Percentiles rank a stretch among this genome's conserved stretches.
Evolutionary conservation across 192 early-diverging fungal genomes (phyloP).

Genomic region (Coemansia sp.): DNA sequence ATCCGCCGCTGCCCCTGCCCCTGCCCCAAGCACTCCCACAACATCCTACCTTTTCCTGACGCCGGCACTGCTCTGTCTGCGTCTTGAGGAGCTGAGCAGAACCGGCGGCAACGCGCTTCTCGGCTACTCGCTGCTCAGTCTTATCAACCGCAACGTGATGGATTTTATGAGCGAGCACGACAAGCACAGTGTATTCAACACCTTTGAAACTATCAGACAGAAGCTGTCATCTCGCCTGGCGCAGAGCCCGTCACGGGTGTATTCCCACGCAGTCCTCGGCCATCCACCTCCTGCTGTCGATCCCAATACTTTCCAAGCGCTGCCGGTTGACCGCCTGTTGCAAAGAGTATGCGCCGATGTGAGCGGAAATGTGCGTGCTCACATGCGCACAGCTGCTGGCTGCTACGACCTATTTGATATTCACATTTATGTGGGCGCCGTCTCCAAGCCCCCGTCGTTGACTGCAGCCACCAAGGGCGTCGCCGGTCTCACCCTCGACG

Average conservation of each 20-base stretch:
- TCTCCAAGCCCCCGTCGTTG: conserved; percentile 11
- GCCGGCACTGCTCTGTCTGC: conserved; percentile 34
- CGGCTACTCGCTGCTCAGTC: conserved; percentile 44
- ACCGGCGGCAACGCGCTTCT: conserved; percentile 17
- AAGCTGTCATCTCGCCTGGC: conserved; percentile 19
- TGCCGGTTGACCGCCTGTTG: conserved; percentile 38
- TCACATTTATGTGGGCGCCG: conserved; percentile 32
- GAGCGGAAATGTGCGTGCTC: conserved; percentile 26
- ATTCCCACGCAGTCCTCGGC: conserved; percentile 22
- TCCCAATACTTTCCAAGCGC: conserved; percentile 41
- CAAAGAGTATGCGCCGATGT: conserved; percentile 31
- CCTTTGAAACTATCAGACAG: conserved; percentile 16
- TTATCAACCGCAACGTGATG: conserved; percentile 48
- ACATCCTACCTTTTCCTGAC: conserved; percentile 48
- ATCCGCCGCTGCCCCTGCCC: conserved; percentile 5
- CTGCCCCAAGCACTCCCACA: neutral
- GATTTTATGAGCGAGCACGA: conserved; percentile 50
- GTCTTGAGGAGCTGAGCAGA: conserved; percentile 37
- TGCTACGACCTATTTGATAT: conserved; percentile 41
- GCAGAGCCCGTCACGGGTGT: conserved; percentile 11
- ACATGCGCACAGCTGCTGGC: conserved; percentile 36
- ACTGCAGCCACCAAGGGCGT: neutral
- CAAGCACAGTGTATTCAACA: conserved; percentile 11
- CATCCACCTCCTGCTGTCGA: conserved; percentile 27
- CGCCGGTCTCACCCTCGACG: conserved; percentile 12